Percentiles rank a stretch among this genome's conserved stretches.
Conservation (phyloP, 1,139 yeast species). For the Blastobotrys serpentis region DNA sequence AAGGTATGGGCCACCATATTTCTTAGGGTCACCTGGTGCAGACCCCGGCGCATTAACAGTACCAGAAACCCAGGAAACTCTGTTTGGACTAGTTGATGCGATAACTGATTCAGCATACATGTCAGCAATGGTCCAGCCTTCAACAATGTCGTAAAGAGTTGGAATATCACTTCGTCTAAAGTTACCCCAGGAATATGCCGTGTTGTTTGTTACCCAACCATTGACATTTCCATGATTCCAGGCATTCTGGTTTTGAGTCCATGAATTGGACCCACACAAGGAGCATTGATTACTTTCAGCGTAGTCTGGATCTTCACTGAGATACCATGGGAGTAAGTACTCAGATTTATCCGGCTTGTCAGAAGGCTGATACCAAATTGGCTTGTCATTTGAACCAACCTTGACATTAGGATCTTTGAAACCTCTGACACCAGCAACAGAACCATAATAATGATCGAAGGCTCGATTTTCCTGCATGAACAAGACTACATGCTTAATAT, state of each 20-base stretch:
- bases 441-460: slow-evolving; percentile 33
- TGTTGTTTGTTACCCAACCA: slow-evolving; percentile 26
- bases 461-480: slow-evolving; percentile 36
- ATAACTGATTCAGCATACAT: slow-evolving; percentile 30
- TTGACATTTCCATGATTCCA: slow-evolving; percentile 27
- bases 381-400: slow-evolving; percentile 4
- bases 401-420: slow-evolving; percentile 32
- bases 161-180: slow-evolving; percentile 25
- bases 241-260: slow-evolving; percentile 25
- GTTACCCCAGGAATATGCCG: slow-evolving; percentile 26
- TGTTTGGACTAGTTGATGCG: slow-evolving; percentile 29
- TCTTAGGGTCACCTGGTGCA: slow-evolving; percentile 18
- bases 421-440: slow-evolving; percentile 35
- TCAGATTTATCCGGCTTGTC: slow-evolving; percentile 11
- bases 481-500: slow-evolving; percentile 30
- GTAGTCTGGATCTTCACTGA: slow-evolving; percentile 18
- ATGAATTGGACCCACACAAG: slow-evolving; percentile 26
- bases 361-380: slow-evolving; percentile 20
- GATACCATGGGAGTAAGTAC: slow-evolving; percentile 19
- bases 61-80: slow-evolving; percentile 30
- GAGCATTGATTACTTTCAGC: slow-evolving; percentile 25
- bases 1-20: slow-evolving; percentile 30
- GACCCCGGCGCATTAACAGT: slow-evolving; percentile 9
- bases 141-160: slow-evolving; percentile 26
- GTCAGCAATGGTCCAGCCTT: slow-evolving; percentile 28